Evolutionary conservation across 2,329 filamentous ascomycete species (phyloP).

Genomic region (Ceratocystis alfenasii): DNA sequence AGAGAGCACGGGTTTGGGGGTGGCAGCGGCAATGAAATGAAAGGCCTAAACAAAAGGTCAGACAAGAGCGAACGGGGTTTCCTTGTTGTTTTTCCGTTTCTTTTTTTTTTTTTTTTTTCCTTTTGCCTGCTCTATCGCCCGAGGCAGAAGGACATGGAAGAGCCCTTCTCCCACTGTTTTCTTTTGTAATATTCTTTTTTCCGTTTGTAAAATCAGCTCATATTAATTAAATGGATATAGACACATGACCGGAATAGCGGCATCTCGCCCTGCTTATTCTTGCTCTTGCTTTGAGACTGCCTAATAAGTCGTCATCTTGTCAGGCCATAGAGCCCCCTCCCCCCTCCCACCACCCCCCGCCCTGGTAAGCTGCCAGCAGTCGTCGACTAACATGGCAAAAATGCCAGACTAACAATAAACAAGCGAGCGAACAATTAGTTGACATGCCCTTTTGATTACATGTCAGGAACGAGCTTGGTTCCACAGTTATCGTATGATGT

Average conservation of each 20-base stretch:
- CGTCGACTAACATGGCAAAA: background rate
- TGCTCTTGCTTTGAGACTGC: background rate
- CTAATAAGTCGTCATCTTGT: background rate
- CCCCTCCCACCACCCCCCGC: too few species aligned
- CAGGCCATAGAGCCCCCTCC: background rate
- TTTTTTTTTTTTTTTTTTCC: background rate
- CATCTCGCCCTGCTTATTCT: background rate
- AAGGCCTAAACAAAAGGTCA: background rate
- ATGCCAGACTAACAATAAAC: background rate
- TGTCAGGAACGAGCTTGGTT: slow-evolving; percentile 6
- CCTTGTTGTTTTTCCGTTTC: background rate
- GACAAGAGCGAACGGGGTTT: background rate
- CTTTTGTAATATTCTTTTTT: too few species aligned
- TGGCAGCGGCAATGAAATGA: slow-evolving; percentile 6
- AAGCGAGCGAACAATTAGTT: background rate
- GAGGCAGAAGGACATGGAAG: too few species aligned
- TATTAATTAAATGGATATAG: too few species aligned
- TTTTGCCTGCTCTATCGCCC: too few species aligned
- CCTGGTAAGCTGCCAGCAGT: background rate
- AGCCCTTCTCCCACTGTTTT: too few species aligned
- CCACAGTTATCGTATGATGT: slow-evolving; percentile 6
- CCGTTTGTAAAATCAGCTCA: too few species aligned
- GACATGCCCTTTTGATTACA: background rate
- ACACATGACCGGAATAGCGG: too few species aligned
- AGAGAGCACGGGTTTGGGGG: background rate